Percentiles rank a stretch among this genome's conserved stretches.
Evolutionary conservation across 306 rosid species (phyloP).

Genomic region (Trifolium subterraneum): DNA sequence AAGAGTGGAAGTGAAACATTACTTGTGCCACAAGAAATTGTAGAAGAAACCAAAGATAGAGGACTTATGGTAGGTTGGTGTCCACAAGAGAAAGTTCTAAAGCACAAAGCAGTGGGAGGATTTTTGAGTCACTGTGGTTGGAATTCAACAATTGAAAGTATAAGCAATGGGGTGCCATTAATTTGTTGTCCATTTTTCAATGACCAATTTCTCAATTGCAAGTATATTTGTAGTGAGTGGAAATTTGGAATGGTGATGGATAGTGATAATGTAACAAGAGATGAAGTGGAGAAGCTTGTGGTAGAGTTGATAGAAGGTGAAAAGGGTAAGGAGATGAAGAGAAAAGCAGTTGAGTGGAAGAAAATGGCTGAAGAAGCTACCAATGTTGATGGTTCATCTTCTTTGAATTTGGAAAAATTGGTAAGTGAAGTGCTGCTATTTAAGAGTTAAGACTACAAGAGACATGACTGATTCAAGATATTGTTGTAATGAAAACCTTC

Average conservation of each 20-base stretch:
- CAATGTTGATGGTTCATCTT: slow-evolving; percentile 40
- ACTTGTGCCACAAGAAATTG: slow-evolving; percentile 43
- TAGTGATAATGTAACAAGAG: slow-evolving; percentile 51
- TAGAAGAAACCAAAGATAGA: slow-evolving; percentile 43
- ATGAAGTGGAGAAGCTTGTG: slow-evolving; percentile 53
- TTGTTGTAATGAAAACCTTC: background rate
- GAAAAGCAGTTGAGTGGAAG: slow-evolving; percentile 47
- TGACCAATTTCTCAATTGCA: slow-evolving; percentile 46
- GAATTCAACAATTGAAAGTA: slow-evolving; percentile 58
- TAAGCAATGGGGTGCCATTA: slow-evolving; percentile 50
- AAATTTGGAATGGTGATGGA: slow-evolving; percentile 50
- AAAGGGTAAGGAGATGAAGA: slow-evolving; percentile 52
- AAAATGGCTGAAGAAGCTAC: slow-evolving; percentile 45
- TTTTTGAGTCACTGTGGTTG: slow-evolving; percentile 57
- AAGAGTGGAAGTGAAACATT: slow-evolving; percentile 35
- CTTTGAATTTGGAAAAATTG: slow-evolving; percentile 47
- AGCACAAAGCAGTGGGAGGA: slow-evolving; percentile 53
- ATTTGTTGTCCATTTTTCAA: slow-evolving; percentile 53
- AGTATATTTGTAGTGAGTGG: slow-evolving; percentile 53
- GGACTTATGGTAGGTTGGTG: slow-evolving; percentile 54
- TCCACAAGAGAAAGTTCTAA: slow-evolving; percentile 59
- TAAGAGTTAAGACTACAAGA: slow-evolving; percentile 21
- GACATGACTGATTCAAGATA: background rate
- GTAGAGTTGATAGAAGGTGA: slow-evolving; percentile 52
- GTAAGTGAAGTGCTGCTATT: slow-evolving; percentile 34